Base-by-base conservation (phyloP, 1,139 yeast species). In the Lodderomyces oxycetoniae region DNA sequence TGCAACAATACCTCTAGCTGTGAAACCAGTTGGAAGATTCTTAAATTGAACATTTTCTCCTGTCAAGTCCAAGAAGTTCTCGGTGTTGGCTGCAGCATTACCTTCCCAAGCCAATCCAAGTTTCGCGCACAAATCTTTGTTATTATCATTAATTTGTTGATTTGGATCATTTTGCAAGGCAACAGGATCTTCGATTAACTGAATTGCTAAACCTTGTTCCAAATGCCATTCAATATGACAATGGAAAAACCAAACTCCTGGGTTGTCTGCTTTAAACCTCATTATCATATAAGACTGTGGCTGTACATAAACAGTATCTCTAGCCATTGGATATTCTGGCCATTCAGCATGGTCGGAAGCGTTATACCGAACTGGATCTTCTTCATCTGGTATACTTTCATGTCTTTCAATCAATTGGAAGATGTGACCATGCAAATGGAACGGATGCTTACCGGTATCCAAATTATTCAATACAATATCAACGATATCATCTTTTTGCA, bases 201-300 rank as follows among this genome's bases (percentile, higher is more conserved):
- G 70, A 39, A 80, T 62, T 11, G 88, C 89, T 41, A 87, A 70
- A 42, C 96, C 96, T 60, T 86, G 95, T 49, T 77, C 79, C 66
- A 87, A 72, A 64, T 87, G 96, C 96, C 96, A 87, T 51, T 87
- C 95, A 46, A 87, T 80, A 51, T 87, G 96, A 62, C 96, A 88
- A 57, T 87, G 96, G 85, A 87, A 87, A 51, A 82, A 69, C 94
- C 95, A 86, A 27, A 85, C 87, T 50, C 95, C 95, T 17, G 95
- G 95, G 56, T 86, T 85, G 50, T 81, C 77, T 34, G 94, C 87
- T 46, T 63, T 71, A 55, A 82, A 81, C 51, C 93, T 64, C 32
- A 82, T 45, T 3, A 80, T 87, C 31, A 78, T 52, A 48, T 77
- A 73, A 1, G 88, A 84, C 45, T 79, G 77, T 25, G 84, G 76